Conservation (phyloP, 2,329 filamentous ascomycete species). For the Pseudocercospora eumusae region DNA sequence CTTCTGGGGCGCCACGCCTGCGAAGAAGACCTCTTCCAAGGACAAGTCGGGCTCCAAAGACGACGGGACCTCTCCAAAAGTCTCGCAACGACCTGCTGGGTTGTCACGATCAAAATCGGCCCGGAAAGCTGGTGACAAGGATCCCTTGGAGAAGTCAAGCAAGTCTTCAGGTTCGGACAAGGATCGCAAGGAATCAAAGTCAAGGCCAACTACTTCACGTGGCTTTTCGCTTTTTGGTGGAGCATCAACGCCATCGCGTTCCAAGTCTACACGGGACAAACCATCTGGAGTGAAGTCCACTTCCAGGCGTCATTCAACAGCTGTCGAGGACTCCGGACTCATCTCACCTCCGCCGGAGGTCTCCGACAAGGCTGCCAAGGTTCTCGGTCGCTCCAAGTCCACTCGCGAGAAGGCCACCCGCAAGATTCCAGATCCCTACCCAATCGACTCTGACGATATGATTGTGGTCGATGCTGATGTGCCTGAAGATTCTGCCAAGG, state of each 20-base stretch:
- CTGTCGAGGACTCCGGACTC: conserved; percentile 65
- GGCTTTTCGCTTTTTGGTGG: conserved; percentile 61
- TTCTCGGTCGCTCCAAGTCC: conserved; percentile 62
- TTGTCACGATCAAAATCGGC: conserved; percentile 60
- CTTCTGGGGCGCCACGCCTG: conserved; percentile 62
- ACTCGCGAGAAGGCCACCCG: conserved; percentile 56
- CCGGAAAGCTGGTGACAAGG: conserved; percentile 54
- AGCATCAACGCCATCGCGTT: conserved; percentile 54
- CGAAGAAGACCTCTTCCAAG: conserved; percentile 42
- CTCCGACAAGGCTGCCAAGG: conserved; percentile 74
- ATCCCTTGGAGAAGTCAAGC: conserved; percentile 59
- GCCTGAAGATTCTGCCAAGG: conserved; percentile 44
- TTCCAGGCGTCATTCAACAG: conserved; percentile 60
- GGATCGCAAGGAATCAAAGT: conserved; percentile 55
- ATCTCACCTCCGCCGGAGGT: conserved; percentile 70
- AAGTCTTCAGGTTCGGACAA: conserved; percentile 76
- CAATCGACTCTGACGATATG: conserved; percentile 60
- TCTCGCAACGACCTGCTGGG: conserved; percentile 46
- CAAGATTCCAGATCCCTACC: conserved; percentile 59
- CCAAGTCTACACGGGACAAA: conserved; percentile 66
- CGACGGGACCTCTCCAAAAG: conserved; percentile 41
- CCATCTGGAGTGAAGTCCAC: conserved; percentile 39
- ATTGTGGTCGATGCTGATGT: conserved; percentile 59
- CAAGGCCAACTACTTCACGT: conserved; percentile 57
- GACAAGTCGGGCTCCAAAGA: conserved; percentile 52